These are phyloP conservation scores for Monosporascus ibericus DNA, from an alignment of 2,329 filamentous ascomycete species.

Conservation along the genomic window DNA sequence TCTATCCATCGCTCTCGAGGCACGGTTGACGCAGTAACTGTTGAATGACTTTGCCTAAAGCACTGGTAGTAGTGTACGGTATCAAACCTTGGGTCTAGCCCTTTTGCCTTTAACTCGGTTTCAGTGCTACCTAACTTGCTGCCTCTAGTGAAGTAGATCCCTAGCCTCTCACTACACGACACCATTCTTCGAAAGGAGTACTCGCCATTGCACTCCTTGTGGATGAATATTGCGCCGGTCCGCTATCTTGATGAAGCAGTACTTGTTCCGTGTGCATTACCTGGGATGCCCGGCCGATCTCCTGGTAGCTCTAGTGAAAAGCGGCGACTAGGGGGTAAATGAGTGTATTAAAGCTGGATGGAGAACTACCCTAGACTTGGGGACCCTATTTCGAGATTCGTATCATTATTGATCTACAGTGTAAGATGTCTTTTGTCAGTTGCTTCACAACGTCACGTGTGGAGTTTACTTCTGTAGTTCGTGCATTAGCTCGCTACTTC, in stretches of 20 bases:
- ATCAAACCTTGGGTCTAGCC: neutral
- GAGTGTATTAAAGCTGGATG: too few species aligned
- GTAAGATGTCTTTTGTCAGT: too few species aligned
- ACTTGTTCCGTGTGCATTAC: conserved; percentile 38
- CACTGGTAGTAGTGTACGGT: neutral
- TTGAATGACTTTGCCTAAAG: neutral
- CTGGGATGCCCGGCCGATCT: conserved; percentile 30
- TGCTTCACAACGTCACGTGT: too few species aligned
- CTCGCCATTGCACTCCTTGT: conserved; percentile 28
- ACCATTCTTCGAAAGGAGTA: conserved; percentile 35
- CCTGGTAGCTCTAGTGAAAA: conserved; percentile 30
- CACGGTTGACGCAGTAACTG: neutral
- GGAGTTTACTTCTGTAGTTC: too few species aligned
- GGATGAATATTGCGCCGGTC: conserved; percentile 24
- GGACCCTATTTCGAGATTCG: too few species aligned
- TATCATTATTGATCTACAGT: too few species aligned
- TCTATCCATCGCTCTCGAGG: neutral
- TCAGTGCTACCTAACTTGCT: neutral
- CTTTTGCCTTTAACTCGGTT: neutral
- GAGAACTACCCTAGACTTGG: too few species aligned
- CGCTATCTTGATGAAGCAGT: conserved; percentile 39
- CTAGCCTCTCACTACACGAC: conserved; percentile 34
- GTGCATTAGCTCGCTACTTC: too few species aligned
- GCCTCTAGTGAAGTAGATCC: neutral
- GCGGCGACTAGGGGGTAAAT: too few species aligned